These are phyloP conservation scores for Thamnidium elegans DNA, from an alignment of 192 early-diverging fungal species.

Conservation along the genomic window DNA sequence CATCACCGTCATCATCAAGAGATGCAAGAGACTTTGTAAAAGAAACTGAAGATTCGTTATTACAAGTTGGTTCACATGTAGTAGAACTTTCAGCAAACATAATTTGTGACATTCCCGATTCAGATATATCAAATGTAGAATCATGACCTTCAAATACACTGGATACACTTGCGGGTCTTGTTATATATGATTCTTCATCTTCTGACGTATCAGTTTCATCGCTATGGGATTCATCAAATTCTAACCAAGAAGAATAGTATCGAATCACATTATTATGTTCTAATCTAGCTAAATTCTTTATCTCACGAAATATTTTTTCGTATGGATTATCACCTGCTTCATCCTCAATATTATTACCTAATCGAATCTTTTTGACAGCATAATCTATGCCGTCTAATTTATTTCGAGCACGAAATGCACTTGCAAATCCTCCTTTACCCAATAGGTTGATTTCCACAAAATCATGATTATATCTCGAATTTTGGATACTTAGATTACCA, in stretches of 20 bases:
- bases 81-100: background rate
- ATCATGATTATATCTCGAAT: constrained; percentile 77
- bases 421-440: constrained; percentile 92
- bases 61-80: background rate
- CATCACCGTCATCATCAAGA: too few relatives aligned
- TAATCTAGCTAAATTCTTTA: constrained; percentile 82
- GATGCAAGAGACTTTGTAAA: too few relatives aligned
- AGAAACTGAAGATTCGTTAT: background rate
- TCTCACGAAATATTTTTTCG: constrained; percentile 84
- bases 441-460: constrained; percentile 76
- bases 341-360: constrained; percentile 45
- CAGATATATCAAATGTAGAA: constrained; percentile 11
- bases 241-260: constrained; percentile 92
- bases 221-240: constrained; percentile 47
- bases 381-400: constrained; percentile 87
- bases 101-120: constrained; percentile 13
- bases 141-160: constrained; percentile 21
- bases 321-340: constrained; percentile 37
- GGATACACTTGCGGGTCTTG: background rate
- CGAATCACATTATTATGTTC: constrained; percentile 90
- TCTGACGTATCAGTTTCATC: constrained; percentile 36
- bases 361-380: constrained; percentile 84
- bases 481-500: constrained; percentile 45
- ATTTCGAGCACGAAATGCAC: constrained; percentile 79
- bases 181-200: constrained; percentile 32